These are phyloP conservation scores for Apocynum venetum DNA, from an alignment of 257 asterid species.

Conservation along the genomic window DNA sequence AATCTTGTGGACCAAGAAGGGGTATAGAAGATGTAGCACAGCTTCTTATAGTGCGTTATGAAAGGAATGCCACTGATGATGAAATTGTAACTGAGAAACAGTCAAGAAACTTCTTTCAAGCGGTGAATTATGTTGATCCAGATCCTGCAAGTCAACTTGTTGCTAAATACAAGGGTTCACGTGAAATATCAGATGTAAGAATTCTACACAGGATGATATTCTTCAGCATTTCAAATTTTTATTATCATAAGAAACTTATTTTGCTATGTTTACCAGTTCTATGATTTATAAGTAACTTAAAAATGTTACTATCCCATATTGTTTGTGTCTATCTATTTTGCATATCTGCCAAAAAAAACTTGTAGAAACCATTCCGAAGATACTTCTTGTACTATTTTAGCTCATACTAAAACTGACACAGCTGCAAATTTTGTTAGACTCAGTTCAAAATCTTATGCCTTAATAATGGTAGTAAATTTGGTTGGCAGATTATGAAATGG, in stretches of 20 bases:
- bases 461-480: slow-evolving; percentile 17
- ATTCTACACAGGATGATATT: background rate
- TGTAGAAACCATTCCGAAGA: background rate
- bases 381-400: background rate
- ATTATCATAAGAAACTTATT: background rate
- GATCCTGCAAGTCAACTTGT: slow-evolving; percentile 93
- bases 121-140: slow-evolving; percentile 50
- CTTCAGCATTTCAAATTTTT: background rate
- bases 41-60: slow-evolving; percentile 74
- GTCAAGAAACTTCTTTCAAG: slow-evolving; percentile 44
- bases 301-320: background rate
- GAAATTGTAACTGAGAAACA: slow-evolving; percentile 35
- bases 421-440: slow-evolving; percentile 7
- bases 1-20: slow-evolving; percentile 88
- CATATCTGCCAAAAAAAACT: background rate
- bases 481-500: slow-evolving; percentile 73
- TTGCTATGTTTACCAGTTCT: background rate
- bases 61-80: slow-evolving; percentile 52
- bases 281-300: background rate
- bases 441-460: slow-evolving; percentile 2
- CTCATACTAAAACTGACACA: background rate
- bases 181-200: slow-evolving; percentile 66
- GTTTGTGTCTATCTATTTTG: background rate
- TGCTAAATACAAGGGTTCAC: slow-evolving; percentile 85
- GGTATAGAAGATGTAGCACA: slow-evolving; percentile 56